Evolutionary conservation across 805 yeast species (phyloP), one percentile per base, ranked within the genome.

Genomic region (Jamesozyma spencerorum): DNA sequence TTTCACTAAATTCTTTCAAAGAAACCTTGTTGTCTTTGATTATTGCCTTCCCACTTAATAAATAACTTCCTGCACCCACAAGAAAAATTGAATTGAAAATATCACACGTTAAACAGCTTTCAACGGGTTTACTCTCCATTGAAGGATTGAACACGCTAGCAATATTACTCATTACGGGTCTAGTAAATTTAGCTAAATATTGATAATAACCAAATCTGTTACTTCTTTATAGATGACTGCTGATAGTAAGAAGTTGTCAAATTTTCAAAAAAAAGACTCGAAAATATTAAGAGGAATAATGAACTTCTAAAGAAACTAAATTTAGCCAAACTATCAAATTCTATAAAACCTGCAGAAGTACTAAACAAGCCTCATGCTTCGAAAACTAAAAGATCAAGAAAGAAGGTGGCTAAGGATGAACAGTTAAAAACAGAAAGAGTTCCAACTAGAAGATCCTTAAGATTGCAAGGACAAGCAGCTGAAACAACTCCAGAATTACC

Each of bases 271-370:
- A 79, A 77, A 54, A 63, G 94, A 44, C 79, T 73, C 53, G 85
- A 76, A 43, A 86, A 85, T 55, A 92, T 90, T 44, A 84, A 78
- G 47, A 70, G 97, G 37, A 92, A 90, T 62, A 77, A 79, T 57
- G 84, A 78, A 48, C 71, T 88, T 18, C 66, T 90, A 39, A 70
- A 75, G 49, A 77, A 81, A 48, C 69, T 90, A 47, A 82, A 86
- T 47, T 66, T 90, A 15, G 27, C 44, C 12, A 41, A 41, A 26
- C 20, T 41, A 29, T 32, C 40, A 4, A 41, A 37, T 24, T 36
- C 44, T 2, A 34, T 37, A 15, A 36, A 33, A 12, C 44, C 44
- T 17, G 22, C 18, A 5, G 33, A 31, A 39, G 58, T 71, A 42
- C 58, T 59, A 48, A 54, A 56, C n/a, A 35, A 32, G 40, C 11